Conservation (phyloP, 805 yeast species). For the Ogataea paradorogensis region DNA sequence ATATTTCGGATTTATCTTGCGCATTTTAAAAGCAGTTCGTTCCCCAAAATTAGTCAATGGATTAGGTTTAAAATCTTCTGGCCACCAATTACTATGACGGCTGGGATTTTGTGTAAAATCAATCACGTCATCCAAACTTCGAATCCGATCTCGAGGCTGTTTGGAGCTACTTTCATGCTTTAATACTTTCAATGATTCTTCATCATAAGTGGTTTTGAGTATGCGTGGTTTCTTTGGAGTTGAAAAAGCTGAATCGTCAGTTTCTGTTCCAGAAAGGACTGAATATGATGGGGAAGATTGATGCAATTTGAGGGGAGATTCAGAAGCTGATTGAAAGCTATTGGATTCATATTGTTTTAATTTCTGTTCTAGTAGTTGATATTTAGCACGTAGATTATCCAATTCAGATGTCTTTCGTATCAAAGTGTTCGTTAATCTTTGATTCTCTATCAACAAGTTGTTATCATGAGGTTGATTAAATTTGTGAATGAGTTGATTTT, state of each 20-base stretch:
- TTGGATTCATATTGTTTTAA: neutral
- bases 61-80: conserved; percentile 37
- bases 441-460: neutral
- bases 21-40: conserved; percentile 20
- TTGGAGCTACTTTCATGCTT: conserved; percentile 4
- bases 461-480: neutral
- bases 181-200: neutral
- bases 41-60: conserved; percentile 24
- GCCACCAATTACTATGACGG: conserved; percentile 31
- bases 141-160: conserved; percentile 13
- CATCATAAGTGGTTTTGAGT: neutral
- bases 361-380: neutral
- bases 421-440: neutral
- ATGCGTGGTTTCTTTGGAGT: conserved; percentile 5
- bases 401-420: neutral
- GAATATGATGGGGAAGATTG: conserved; percentile 4
- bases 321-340: neutral
- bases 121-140: conserved; percentile 10
- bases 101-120: conserved; percentile 30
- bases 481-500: neutral
- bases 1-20: conserved; percentile 17
- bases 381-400: conserved; percentile 1
- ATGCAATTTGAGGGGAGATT: neutral
- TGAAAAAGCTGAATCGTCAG: conserved; percentile 11
- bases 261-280: conserved; percentile 18